Percentiles rank a stretch among this genome's conserved stretches.
These are phyloP conservation scores for Umbilicus rupestris DNA, from an alignment of 164 flowering plant genomes.

Conservation along the genomic window DNA sequence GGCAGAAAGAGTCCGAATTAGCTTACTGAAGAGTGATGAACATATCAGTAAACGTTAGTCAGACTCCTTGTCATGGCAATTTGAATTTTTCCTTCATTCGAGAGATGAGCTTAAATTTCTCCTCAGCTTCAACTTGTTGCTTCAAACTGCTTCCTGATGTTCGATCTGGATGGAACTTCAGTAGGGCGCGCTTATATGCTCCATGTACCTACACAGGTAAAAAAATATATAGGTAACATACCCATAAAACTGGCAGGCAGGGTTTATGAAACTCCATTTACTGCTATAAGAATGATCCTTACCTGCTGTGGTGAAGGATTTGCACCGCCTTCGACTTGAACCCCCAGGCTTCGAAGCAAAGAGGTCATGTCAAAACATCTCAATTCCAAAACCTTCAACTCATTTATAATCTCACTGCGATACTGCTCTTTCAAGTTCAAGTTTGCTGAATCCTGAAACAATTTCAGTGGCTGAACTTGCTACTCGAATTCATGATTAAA, in stretches of 20 bases:
- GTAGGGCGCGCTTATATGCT: slow-evolving; percentile 72
- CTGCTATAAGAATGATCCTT: slow-evolving; percentile 7
- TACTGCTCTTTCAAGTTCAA: slow-evolving; percentile 64
- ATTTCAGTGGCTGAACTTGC: not conserved
- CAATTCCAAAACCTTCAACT: slow-evolving; percentile 47
- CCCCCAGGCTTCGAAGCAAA: slow-evolving; percentile 64
- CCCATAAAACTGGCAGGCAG: not conserved
- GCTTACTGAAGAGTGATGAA: too few relatives aligned
- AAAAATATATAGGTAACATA: too few relatives aligned
- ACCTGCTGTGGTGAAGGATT: slow-evolving; percentile 49
- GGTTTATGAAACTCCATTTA: not conserved
- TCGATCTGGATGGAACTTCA: slow-evolving; percentile 87
- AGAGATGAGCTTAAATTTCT: slow-evolving; percentile 77
- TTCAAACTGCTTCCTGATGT: slow-evolving; percentile 52
- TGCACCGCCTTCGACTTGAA: slow-evolving; percentile 40
- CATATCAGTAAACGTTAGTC: too few relatives aligned
- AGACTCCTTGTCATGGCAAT: not conserved
- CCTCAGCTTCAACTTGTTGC: slow-evolving; percentile 91
- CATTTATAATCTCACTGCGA: slow-evolving; percentile 47
- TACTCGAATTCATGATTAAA: not conserved
- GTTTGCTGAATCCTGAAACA: slow-evolving; percentile 63
- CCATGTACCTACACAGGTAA: slow-evolving; percentile 51
- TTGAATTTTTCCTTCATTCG: slow-evolving; percentile 66
- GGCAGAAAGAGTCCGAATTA: too few relatives aligned
- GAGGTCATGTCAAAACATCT: slow-evolving; percentile 60